A percentile compares a stretch with the other conserved stretches of the same genome.
Evolutionary conservation across 805 yeast species (phyloP).

Genomic region (Saccharomycopsis fibuligera): DNA sequence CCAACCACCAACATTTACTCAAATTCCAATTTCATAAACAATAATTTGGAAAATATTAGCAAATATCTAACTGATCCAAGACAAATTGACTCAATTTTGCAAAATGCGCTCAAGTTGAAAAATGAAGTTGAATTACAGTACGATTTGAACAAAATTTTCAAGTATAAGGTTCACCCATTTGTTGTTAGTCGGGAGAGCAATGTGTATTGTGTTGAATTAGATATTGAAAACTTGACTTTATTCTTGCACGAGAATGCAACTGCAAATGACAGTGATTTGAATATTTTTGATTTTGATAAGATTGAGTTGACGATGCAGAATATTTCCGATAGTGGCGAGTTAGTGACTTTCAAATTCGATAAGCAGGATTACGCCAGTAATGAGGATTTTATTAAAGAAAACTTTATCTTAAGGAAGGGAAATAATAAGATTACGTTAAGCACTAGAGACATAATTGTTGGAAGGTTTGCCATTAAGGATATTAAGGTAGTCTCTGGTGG

Average conservation of each 20-base stretch:
- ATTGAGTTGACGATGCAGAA: slow-evolving; percentile 22
- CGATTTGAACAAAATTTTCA: slow-evolving; percentile 34
- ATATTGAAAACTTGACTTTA: slow-evolving; percentile 27
- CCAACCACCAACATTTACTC: not conserved
- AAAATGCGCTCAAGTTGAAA: slow-evolving; percentile 23
- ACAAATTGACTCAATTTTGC: slow-evolving; percentile 22
- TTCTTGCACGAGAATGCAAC: slow-evolving; percentile 8
- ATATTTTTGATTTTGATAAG: slow-evolving; percentile 14
- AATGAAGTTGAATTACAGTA: slow-evolving; percentile 22
- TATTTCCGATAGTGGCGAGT: slow-evolving; percentile 12
- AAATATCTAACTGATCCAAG: slow-evolving; percentile 24
- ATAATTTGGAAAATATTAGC: slow-evolving; percentile 16
- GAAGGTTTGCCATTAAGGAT: slow-evolving; percentile 22
- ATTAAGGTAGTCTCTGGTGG: slow-evolving; percentile 25
- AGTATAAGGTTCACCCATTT: slow-evolving; percentile 31
- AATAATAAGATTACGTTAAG: slow-evolving; percentile 7
- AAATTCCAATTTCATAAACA: slow-evolving; percentile 20
- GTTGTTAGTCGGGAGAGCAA: slow-evolving; percentile 33
- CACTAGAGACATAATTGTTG: slow-evolving; percentile 24
- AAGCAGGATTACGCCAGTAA: not conserved
- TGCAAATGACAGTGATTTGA: slow-evolving; percentile 7
- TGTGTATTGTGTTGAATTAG: slow-evolving; percentile 33
- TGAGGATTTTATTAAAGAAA: not conserved
- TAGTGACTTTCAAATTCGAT: slow-evolving; percentile 9
- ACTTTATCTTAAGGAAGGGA: slow-evolving; percentile 14